phyloP scores from a whole-genome alignment of 805 yeast genomes.

The Metschnikowia chrysomelidarum region DNA sequence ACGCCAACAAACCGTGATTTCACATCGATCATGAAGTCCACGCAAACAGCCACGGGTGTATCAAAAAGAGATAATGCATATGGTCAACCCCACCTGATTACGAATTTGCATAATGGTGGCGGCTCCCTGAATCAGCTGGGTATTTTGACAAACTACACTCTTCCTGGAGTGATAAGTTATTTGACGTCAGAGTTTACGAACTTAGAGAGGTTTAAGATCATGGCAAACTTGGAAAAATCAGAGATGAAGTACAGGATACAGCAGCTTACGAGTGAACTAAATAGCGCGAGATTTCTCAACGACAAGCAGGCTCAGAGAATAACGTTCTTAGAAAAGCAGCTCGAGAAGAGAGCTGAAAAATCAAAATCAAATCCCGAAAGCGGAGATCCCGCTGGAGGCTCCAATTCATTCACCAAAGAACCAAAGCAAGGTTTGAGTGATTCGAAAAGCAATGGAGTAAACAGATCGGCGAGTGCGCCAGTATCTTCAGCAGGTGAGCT shows the following conservation, averaged over 20 bases:
- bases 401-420: too few species aligned
- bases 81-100: conserved; percentile 2
- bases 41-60: conserved; percentile 3
- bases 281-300: conserved; percentile 40
- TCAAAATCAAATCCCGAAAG: too few species aligned
- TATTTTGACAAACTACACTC: conserved; percentile 39
- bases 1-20: too few species aligned
- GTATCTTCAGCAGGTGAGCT: too few species aligned
- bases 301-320: conserved; percentile 42
- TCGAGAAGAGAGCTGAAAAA: too few species aligned
- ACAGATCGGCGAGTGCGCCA: too few species aligned
- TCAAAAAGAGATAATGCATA: conserved; percentile 3
- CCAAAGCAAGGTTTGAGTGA: too few species aligned
- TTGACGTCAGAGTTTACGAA: conserved; percentile 58
- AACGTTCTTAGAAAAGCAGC: conserved; percentile 32
- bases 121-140: conserved; percentile 3
- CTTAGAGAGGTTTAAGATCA: conserved; percentile 40
- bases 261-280: conserved; percentile 52
- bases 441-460: too few species aligned
- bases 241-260: conserved; percentile 51
- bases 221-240: conserved; percentile 51
- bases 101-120: conserved; percentile 1
- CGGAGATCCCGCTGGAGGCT: background rate
- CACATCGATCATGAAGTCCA: conserved; percentile 2
- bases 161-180: conserved; percentile 60